Evolutionary conservation across 1,284 basidiomycete genomes (phyloP).

Genomic region (Ceratobasidium sp.): DNA sequence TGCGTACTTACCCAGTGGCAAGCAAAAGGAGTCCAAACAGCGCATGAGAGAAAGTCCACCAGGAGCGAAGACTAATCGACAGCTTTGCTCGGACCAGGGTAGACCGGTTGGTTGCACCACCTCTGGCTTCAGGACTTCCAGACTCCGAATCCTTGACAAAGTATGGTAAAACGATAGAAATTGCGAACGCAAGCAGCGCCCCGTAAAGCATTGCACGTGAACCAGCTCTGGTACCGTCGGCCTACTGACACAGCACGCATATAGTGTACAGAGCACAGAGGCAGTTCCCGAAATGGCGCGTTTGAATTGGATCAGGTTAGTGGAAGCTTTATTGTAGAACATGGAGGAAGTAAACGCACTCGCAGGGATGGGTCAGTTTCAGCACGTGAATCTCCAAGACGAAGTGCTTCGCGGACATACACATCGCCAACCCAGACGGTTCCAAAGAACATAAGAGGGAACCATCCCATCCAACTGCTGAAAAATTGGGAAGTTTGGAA

Average conservation of each 20-base stretch:
- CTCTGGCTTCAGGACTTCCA: constrained; percentile 2
- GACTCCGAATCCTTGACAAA: constrained; percentile 52
- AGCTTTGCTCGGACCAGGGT: too few species aligned
- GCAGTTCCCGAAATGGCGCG: background rate
- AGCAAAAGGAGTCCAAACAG: constrained; percentile 56
- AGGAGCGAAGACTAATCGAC: constrained; percentile 36
- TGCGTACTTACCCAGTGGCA: constrained; percentile 53
- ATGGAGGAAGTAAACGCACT: background rate
- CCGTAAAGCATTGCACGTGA: constrained; percentile 62
- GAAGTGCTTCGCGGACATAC: constrained; percentile 62
- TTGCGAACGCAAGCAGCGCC: constrained; percentile 58
- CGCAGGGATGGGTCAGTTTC: constrained; percentile 48
- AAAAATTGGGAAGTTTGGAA: background rate
- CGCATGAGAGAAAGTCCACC: constrained; percentile 47
- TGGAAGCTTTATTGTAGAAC: background rate
- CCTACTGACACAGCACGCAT: constrained; percentile 52
- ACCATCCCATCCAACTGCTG: constrained; percentile 87
- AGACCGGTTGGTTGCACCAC: background rate
- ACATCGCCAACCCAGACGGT: constrained; percentile 88
- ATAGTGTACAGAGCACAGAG: background rate
- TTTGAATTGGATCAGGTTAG: background rate
- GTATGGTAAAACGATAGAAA: constrained; percentile 60
- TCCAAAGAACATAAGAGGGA: constrained; percentile 88
- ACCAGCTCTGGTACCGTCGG: constrained; percentile 60
- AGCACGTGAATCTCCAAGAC: constrained; percentile 50